These are phyloP conservation scores for Berkeleyomyces basicola DNA, from an alignment of 2,329 filamentous ascomycete genomes.

Conservation along the genomic window DNA sequence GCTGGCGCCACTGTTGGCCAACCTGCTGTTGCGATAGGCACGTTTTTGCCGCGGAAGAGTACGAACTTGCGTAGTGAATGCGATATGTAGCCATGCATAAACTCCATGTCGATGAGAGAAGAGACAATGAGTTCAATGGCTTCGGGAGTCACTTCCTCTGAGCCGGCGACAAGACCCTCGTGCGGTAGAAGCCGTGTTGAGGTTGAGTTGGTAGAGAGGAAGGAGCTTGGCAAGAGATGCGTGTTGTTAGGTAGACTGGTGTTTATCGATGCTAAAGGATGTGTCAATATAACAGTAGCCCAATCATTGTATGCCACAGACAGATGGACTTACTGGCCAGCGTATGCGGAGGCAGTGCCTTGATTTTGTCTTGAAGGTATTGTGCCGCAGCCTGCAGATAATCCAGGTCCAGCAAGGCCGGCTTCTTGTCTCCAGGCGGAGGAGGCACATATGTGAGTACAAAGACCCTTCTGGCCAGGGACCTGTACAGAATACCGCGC, in stretches of 20 bases:
- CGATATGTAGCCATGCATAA: slow-evolving; percentile 71
- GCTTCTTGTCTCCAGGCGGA: slow-evolving; percentile 34
- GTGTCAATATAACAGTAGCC: not conserved
- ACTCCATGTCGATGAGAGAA: slow-evolving; percentile 60
- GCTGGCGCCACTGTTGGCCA: slow-evolving; percentile 63
- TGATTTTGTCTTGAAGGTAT: slow-evolving; percentile 47
- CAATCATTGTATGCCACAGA: not conserved
- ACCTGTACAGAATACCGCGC: slow-evolving; percentile 70
- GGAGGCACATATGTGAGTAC: slow-evolving; percentile 60
- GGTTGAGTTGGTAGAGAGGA: slow-evolving; percentile 10
- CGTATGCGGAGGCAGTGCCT: slow-evolving; percentile 24
- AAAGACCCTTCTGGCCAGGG: slow-evolving; percentile 62
- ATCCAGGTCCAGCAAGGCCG: slow-evolving; percentile 58
- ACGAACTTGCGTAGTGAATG: slow-evolving; percentile 65
- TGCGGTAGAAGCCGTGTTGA: slow-evolving; percentile 35
- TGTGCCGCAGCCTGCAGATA: slow-evolving; percentile 48
- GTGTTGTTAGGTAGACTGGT: slow-evolving; percentile 9
- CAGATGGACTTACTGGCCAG: slow-evolving; percentile 6
- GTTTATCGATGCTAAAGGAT: slow-evolving; percentile 3
- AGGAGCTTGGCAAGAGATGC: slow-evolving; percentile 2
- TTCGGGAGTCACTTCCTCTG: slow-evolving; percentile 38
- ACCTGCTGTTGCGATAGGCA: slow-evolving; percentile 40
- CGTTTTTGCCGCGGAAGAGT: slow-evolving; percentile 48
- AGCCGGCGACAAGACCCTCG: slow-evolving; percentile 47
- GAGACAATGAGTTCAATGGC: slow-evolving; percentile 67